A percentile compares a stretch with the other conserved stretches of the same genome.
These are phyloP conservation scores for Ensete ventricosum DNA, from an alignment of 176 grass and related monocot species.

Conservation along the genomic window DNA sequence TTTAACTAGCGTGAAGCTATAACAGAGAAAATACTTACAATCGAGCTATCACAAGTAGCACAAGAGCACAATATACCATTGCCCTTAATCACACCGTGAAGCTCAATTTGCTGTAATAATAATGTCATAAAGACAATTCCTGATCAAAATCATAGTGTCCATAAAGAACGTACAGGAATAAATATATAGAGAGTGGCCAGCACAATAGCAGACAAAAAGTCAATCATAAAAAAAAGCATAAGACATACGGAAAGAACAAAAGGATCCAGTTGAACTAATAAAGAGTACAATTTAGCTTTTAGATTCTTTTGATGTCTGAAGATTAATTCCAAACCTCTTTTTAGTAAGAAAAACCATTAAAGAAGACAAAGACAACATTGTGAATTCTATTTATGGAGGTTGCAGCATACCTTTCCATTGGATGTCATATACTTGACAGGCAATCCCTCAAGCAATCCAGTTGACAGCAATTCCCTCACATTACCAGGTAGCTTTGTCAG, in stretches of 20 bases:
- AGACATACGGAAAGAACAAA: neutral
- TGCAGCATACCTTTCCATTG: conserved; percentile 53
- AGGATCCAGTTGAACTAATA: neutral
- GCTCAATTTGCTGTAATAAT: conserved; percentile 44
- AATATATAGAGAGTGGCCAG: neutral
- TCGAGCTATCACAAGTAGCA: conserved; percentile 48
- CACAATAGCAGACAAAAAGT: neutral
- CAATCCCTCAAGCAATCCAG: conserved; percentile 75
- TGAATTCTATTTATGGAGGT: neutral
- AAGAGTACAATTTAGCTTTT: neutral
- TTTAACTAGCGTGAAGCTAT: neutral
- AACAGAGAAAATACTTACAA: conserved; percentile 21
- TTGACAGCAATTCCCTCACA: conserved; percentile 63
- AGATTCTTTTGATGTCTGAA: conserved; percentile 2
- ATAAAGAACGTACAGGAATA: neutral
- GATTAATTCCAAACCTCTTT: neutral
- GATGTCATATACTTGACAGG: conserved; percentile 68
- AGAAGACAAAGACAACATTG: neutral
- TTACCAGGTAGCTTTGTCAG: conserved; percentile 43
- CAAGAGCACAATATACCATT: conserved; percentile 50
- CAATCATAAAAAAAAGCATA: neutral
- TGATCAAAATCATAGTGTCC: conserved; percentile 28
- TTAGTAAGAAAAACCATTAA: neutral
- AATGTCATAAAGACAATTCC: conserved; percentile 27
- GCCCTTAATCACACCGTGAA: conserved; percentile 51